Evolutionary conservation across 768 basidiomycete genomes (phyloP).

Genomic region (Tylopilus rubrobrunneus): DNA sequence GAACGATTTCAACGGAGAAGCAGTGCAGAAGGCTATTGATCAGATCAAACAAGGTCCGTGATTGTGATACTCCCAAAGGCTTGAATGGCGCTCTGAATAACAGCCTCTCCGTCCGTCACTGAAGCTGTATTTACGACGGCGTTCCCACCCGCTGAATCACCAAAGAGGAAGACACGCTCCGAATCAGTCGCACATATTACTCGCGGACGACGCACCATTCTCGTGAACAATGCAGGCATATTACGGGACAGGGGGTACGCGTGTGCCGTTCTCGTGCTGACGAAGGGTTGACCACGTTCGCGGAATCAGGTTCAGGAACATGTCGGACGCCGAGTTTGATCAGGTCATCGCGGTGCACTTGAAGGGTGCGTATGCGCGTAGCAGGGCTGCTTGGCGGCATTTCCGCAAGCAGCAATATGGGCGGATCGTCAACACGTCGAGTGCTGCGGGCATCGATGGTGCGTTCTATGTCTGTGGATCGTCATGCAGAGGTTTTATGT

Average conservation of each 20-base stretch:
- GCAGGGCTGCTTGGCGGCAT: conserved; percentile 93
- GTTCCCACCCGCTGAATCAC: conserved; percentile 70
- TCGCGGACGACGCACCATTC: conserved; percentile 34
- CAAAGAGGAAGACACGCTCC: neutral
- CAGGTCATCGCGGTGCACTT: conserved; percentile 85
- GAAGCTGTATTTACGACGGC: conserved; percentile 86
- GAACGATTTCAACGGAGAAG: conserved; percentile 86
- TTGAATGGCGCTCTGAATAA: conserved; percentile 83
- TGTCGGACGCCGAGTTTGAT: conserved; percentile 94
- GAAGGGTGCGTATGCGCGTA: conserved; percentile 89
- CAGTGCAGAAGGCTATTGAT: conserved; percentile 89
- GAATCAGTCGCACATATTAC: neutral
- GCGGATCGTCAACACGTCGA: conserved; percentile 90
- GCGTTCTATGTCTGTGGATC: conserved; percentile 13
- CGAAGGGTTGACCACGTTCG: no score
- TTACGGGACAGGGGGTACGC: conserved; percentile 72
- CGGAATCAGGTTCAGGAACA: conserved; percentile 81
- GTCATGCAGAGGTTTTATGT: neutral
- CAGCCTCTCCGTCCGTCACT: conserved; percentile 80
- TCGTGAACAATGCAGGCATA: conserved; percentile 97
- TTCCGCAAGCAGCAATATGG: conserved; percentile 96
- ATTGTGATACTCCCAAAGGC: conserved; percentile 83
- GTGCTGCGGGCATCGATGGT: conserved; percentile 93
- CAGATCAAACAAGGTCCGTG: conserved; percentile 87
- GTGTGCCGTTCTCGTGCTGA: neutral